These are phyloP conservation scores for Solanum virginianum DNA, from an alignment of 257 asterid species.

Conservation along the genomic window DNA sequence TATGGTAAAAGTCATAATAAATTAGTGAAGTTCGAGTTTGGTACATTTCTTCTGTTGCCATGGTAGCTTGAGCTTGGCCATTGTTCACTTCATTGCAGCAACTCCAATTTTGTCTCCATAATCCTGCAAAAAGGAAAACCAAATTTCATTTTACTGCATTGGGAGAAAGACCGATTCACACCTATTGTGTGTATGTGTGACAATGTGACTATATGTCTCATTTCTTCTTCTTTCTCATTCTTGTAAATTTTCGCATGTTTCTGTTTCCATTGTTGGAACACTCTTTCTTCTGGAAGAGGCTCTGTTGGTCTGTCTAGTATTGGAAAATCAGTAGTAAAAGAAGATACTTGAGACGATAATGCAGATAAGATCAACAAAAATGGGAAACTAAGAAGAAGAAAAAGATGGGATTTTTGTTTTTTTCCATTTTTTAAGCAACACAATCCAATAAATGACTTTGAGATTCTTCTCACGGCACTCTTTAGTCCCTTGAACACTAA, in stretches of 20 bases:
- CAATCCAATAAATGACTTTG: too few species aligned
- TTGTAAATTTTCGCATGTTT: slow-evolving; percentile 9
- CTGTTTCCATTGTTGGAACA: slow-evolving; percentile 13
- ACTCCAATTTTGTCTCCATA: background rate
- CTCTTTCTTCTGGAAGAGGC: slow-evolving; percentile 1
- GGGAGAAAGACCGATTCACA: background rate
- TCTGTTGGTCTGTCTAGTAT: background rate
- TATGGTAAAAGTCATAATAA: background rate
- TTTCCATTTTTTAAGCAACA: background rate
- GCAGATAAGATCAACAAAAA: background rate
- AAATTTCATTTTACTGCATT: background rate
- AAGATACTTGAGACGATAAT: background rate
- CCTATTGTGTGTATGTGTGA: background rate
- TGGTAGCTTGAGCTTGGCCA: slow-evolving; percentile 3
- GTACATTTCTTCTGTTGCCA: background rate
- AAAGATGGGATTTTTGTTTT: background rate
- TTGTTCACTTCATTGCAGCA: background rate
- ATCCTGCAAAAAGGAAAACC: background rate
- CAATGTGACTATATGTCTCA: too few species aligned
- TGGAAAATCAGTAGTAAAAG: background rate
- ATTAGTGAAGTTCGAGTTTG: background rate
- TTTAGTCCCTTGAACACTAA: slow-evolving; percentile 12
- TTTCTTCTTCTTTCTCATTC: slow-evolving; percentile 11
- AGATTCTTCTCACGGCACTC: background rate
- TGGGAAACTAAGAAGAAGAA: background rate